Evolutionary conservation across 2,329 filamentous ascomycete genomes (phyloP).

Genomic region (Penicillium sclerotigenum): DNA sequence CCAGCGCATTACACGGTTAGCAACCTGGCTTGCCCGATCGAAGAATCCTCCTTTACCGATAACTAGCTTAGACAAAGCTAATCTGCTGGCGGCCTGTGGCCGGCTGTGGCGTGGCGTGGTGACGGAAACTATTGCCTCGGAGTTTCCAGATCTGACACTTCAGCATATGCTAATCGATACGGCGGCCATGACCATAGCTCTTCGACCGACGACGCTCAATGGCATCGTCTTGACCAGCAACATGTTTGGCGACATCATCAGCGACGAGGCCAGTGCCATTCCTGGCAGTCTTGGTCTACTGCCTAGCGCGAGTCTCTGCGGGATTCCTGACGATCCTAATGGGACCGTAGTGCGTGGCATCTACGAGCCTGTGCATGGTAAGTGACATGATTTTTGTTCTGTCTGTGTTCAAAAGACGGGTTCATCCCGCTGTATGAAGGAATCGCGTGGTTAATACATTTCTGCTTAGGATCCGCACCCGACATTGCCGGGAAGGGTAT

Average conservation of each 20-base stretch:
- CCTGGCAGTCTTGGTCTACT: constrained; percentile 78
- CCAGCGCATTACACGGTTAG: constrained; percentile 49
- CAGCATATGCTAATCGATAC: constrained; percentile 81
- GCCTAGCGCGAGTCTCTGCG: constrained; percentile 73
- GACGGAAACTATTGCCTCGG: constrained; percentile 68
- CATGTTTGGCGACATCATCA: constrained; percentile 82
- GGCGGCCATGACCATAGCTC: constrained; percentile 84
- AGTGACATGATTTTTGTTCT: too few species aligned
- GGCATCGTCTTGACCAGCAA: constrained; percentile 81
- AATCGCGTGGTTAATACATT: too few species aligned
- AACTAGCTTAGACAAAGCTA: constrained; percentile 53
- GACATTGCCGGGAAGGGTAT: constrained; percentile 82
- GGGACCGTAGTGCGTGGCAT: constrained; percentile 61
- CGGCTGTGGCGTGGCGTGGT: constrained; percentile 50
- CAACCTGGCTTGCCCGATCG: constrained; percentile 53
- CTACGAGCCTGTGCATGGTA: constrained; percentile 84
- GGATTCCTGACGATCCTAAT: constrained; percentile 53
- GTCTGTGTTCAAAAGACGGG: too few species aligned
- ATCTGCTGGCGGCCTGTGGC: constrained; percentile 49
- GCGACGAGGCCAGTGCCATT: constrained; percentile 80
- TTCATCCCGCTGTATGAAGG: too few species aligned
- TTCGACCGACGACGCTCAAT: constrained; percentile 74
- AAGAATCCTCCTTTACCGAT: constrained; percentile 51
- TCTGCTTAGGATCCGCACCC: constrained; percentile 58
- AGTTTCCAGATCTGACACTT: constrained; percentile 74